A percentile compares a stretch with the other conserved stretches of the same genome.
Conservation (phyloP, 1,284 basidiomycete genomes). For the Ganoderma lucidum region DNA sequence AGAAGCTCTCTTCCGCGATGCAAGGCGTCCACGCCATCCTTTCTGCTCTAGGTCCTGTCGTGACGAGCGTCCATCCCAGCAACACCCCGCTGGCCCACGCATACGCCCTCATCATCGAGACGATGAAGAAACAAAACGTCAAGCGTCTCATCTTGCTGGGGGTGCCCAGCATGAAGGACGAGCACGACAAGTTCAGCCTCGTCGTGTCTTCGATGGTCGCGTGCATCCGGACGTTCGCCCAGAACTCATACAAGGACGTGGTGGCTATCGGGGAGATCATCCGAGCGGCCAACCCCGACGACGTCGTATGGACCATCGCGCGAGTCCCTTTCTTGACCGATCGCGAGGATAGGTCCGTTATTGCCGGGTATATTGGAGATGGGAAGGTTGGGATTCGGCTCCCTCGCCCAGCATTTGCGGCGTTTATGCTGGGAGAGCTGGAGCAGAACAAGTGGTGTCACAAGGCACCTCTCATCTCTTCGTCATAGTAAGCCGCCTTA, state of each 20-base stretch:
- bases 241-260: conserved; percentile 54
- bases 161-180: conserved; percentile 68
- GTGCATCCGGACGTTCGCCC: conserved; percentile 47
- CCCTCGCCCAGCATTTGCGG: conserved; percentile 63
- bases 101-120: conserved; percentile 59
- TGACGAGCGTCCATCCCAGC: conserved; percentile 47
- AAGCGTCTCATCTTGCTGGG: conserved; percentile 70
- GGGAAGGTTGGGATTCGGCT: conserved; percentile 55
- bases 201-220: conserved; percentile 54
- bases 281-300: conserved; percentile 49
- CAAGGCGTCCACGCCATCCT: conserved; percentile 66
- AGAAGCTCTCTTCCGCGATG: conserved; percentile 58
- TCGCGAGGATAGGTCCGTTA: conserved; percentile 50
- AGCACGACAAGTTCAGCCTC: conserved; percentile 61
- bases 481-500: conserved; percentile 29
- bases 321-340: conserved; percentile 68
- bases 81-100: conserved; percentile 67
- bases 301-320: conserved; percentile 71
- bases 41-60: conserved; percentile 67
- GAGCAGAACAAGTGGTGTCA: conserved; percentile 56
- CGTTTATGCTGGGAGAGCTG: conserved; percentile 65
- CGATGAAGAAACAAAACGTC: conserved; percentile 59
- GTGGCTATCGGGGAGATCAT: conserved; percentile 64
- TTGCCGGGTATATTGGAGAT: conserved; percentile 73
- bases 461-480: conserved; percentile 43